Conservation (phyloP, 129 eudicot species). For the Lactuca sativa region DNA sequence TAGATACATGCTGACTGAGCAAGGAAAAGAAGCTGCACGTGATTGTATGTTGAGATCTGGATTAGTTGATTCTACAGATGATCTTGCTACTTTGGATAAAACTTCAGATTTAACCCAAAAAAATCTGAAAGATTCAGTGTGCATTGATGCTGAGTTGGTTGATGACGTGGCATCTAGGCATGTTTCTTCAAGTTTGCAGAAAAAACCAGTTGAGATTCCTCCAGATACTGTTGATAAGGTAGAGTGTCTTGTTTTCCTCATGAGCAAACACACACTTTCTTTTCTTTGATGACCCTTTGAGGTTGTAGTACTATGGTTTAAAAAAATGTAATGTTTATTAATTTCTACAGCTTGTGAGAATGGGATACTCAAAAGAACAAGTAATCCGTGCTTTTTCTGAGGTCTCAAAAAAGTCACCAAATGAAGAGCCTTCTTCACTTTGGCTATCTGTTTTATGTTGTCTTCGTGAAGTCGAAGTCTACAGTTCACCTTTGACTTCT, state of each 20-base stretch:
- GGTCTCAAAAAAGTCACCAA: constrained; percentile 42
- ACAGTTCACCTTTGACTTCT: constrained; percentile 38
- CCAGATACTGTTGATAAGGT: constrained; percentile 80
- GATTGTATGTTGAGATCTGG: constrained; percentile 92
- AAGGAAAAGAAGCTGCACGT: constrained; percentile 78
- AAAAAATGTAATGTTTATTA: neutral
- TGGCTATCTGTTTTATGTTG: constrained; percentile 80
- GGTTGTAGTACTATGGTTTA: neutral
- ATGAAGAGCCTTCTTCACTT: constrained; percentile 54
- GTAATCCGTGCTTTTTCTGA: constrained; percentile 53
- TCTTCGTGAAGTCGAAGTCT: constrained; percentile 67
- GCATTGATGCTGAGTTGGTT: constrained; percentile 21
- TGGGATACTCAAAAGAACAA: constrained; percentile 72
- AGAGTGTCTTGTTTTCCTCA: constrained; percentile 12
- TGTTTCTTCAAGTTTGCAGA: constrained; percentile 33
- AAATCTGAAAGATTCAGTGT: constrained; percentile 30
- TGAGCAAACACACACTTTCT: no score
- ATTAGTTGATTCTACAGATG: constrained; percentile 38
- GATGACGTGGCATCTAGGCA: constrained; percentile 30
- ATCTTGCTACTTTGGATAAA: constrained; percentile 18
- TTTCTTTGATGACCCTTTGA: neutral
- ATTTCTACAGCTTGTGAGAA: constrained; percentile 47
- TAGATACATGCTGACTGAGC: constrained; percentile 84
- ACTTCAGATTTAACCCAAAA: constrained; percentile 31
- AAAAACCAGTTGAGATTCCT: constrained; percentile 45